A percentile compares a stretch with the other conserved stretches of the same genome.
Conservation (phyloP, 371 early-diverging fungal species). For the Basidiobolus meristosporus region DNA sequence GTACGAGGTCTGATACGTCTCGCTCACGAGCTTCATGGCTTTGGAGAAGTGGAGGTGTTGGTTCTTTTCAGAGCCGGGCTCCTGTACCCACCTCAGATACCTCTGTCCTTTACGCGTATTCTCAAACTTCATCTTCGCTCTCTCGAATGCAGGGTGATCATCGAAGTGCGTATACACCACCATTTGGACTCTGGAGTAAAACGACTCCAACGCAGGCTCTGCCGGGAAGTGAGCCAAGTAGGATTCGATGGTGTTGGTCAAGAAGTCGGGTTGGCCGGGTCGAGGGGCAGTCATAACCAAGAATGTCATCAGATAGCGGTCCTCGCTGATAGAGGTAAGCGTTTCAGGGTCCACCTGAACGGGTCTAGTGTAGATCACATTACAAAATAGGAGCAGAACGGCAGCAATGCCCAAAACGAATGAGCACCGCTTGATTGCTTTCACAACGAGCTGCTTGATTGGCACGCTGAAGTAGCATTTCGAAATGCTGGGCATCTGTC, state of each 20-base stretch:
- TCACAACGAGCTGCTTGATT: too few species aligned
- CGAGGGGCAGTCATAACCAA: constrained; percentile 38
- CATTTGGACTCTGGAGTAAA: constrained; percentile 24
- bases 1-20: constrained; percentile 14
- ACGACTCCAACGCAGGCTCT: constrained; percentile 14
- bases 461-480: too few species aligned
- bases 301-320: constrained; percentile 22
- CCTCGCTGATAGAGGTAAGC: constrained; percentile 11
- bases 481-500: constrained; percentile 11
- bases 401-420: constrained; percentile 6
- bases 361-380: constrained; percentile 16
- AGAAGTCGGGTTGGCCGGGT: constrained; percentile 21
- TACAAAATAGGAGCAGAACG: constrained; percentile 13
- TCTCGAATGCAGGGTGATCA: constrained; percentile 23
- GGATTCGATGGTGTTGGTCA: constrained; percentile 22
- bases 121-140: constrained; percentile 14
- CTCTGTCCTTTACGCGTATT: constrained; percentile 20
- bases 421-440: too few species aligned
- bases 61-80: constrained; percentile 20
- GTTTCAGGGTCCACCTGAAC: constrained; percentile 10
- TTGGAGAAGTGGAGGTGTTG: constrained; percentile 32
- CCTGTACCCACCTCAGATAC: constrained; percentile 27
- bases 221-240: constrained; percentile 27
- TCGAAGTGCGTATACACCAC: constrained; percentile 38
- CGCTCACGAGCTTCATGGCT: constrained; percentile 17